A percentile compares a stretch with the other conserved stretches of the same genome.
phyloP scores from a whole-genome alignment of 2,329 filamentous ascomycete genomes.

The Trichophyton mentagrophytes region DNA sequence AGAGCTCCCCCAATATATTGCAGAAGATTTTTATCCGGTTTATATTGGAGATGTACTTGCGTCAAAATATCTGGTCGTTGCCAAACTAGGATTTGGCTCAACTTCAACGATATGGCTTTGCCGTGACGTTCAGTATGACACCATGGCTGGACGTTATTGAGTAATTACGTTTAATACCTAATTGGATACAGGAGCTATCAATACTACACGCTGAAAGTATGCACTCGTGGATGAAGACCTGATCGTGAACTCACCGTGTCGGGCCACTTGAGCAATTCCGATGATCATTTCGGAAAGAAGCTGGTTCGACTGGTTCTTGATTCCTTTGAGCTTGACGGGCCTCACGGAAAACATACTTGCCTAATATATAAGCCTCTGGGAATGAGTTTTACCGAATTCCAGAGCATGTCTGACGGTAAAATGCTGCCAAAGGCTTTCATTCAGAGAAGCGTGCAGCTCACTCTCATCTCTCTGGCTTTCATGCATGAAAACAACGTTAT shows the following conservation, averaged over 20 bases:
- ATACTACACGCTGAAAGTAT: neutral
- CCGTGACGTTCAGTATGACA: constrained; percentile 7
- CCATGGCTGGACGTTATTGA: too few species aligned
- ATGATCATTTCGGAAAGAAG: constrained; percentile 8
- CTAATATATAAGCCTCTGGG: constrained; percentile 11
- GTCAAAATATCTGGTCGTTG: constrained; percentile 11
- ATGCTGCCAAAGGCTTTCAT: constrained; percentile 8
- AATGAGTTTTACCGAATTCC: constrained; percentile 9
- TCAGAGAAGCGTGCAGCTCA: constrained; percentile 9
- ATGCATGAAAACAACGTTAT: constrained; percentile 6
- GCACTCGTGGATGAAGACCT: neutral
- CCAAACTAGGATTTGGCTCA: constrained; percentile 15
- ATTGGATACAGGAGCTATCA: neutral
- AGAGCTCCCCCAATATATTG: constrained; percentile 2
- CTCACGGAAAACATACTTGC: constrained; percentile 8
- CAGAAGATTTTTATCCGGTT: constrained; percentile 7
- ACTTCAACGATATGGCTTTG: constrained; percentile 15
- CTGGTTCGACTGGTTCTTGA: constrained; percentile 10
- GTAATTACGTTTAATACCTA: neutral
- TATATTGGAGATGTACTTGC: constrained; percentile 5
- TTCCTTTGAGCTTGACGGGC: constrained; percentile 10
- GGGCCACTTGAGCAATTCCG: neutral
- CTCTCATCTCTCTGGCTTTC: constrained; percentile 5
- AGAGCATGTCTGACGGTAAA: constrained; percentile 7
- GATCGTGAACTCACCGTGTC: constrained; percentile 2